Conservation (phyloP, 2,329 filamentous ascomycete genomes). For the Ilyonectria mors-panacis region DNA sequence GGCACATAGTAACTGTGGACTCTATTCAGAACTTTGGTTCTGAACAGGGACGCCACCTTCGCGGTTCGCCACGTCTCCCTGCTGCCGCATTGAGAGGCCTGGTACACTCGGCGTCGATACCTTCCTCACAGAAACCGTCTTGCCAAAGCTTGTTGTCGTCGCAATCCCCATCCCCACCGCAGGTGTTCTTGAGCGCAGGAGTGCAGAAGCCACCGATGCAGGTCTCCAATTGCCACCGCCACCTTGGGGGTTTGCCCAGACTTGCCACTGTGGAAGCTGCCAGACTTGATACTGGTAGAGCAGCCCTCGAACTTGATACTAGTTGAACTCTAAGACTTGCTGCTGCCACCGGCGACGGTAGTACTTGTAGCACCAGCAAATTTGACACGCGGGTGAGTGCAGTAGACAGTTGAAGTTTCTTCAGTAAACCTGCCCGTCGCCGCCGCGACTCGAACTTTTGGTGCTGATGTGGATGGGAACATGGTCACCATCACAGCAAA, state of each 20-base stretch:
- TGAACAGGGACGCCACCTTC: no score
- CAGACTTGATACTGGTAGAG: background rate
- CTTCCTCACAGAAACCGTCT: no score
- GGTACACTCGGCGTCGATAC: background rate
- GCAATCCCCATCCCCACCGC: no score
- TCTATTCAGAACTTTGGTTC: background rate
- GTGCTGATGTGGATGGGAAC: background rate
- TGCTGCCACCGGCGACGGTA: background rate
- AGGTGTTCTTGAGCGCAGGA: no score
- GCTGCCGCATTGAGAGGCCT: background rate
- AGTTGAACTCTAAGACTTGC: background rate
- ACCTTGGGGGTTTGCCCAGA: background rate
- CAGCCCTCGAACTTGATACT: no score
- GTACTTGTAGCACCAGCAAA: background rate
- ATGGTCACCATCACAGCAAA: background rate
- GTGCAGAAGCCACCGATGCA: no score
- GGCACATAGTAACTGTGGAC: background rate
- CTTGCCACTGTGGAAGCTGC: background rate
- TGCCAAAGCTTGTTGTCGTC: no score
- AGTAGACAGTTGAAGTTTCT: background rate
- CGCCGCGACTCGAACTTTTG: background rate
- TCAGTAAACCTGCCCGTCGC: background rate
- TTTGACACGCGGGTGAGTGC: background rate
- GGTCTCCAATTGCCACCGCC: background rate
- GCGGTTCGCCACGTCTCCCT: background rate